phyloP scores from a whole-genome alignment of 2,329 filamentous ascomycete genomes.

The Ophiocordyceps camponoti-rufipedis region DNA sequence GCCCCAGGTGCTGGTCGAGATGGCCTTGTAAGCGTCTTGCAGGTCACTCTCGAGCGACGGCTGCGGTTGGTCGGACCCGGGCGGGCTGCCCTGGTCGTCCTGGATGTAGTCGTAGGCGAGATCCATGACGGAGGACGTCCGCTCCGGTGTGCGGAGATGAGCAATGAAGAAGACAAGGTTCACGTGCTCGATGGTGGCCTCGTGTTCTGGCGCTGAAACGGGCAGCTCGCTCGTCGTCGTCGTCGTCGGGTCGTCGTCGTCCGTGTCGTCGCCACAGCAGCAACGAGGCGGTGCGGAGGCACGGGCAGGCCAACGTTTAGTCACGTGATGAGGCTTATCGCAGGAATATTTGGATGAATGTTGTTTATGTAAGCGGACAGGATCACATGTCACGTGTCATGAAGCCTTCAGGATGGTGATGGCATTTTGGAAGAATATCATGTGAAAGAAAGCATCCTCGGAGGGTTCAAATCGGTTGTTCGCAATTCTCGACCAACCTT shows the following conservation, averaged over 20 bases:
- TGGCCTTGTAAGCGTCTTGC: constrained; percentile 87
- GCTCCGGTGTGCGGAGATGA: not conserved
- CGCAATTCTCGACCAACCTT: no score
- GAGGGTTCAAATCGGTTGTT: no score
- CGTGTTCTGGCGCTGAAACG: not conserved
- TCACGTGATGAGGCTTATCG: no score
- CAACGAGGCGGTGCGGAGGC: no score
- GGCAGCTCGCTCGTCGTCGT: not conserved
- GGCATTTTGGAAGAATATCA: no score
- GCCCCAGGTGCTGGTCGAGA: constrained; percentile 85
- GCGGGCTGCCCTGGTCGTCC: constrained; percentile 39
- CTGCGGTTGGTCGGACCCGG: constrained; percentile 21
- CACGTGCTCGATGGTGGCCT: not conserved
- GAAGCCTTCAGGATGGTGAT: no score
- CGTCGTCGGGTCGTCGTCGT: not conserved
- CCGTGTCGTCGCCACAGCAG: no score
- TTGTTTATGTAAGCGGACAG: no score
- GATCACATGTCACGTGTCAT: no score
- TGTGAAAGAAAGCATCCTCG: no score
- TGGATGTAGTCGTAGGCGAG: constrained; percentile 93
- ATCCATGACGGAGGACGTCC: constrained; percentile 48
- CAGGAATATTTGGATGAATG: no score
- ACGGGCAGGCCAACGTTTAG: no score
- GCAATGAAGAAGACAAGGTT: not conserved
- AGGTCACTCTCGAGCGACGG: constrained; percentile 67